A percentile compares a stretch with the other conserved stretches of the same genome.
Conservation (phyloP, 2,329 filamentous ascomycete genomes). For the Cryphonectria radicalis region DNA sequence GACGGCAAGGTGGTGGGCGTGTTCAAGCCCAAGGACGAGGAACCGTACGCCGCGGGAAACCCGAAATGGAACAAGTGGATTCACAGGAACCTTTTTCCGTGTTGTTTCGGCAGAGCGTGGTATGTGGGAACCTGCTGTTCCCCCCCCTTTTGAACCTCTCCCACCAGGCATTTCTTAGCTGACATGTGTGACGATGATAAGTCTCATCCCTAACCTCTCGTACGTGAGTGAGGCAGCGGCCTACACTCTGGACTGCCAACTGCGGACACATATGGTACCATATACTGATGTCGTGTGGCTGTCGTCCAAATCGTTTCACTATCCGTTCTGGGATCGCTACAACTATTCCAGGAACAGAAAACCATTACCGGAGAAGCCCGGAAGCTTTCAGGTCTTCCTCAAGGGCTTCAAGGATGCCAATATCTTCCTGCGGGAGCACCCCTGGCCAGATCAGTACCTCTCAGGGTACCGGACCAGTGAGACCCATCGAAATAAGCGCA, state of each 20-base stretch:
- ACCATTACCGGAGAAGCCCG: slow-evolving; percentile 83
- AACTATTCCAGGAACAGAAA: slow-evolving; percentile 88
- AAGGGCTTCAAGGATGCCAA: slow-evolving; percentile 98
- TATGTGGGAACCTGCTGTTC: slow-evolving; percentile 36
- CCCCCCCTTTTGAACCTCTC: too few relatives aligned
- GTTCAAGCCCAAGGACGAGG: slow-evolving; percentile 99
- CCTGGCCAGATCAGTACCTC: slow-evolving; percentile 91
- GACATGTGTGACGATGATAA: slow-evolving; percentile 35
- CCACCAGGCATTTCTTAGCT: slow-evolving; percentile 1
- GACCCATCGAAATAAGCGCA: slow-evolving; percentile 69
- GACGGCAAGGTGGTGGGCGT: slow-evolving; percentile 95
- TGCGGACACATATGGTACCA: slow-evolving; percentile 89
- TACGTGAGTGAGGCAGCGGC: slow-evolving; percentile 98
- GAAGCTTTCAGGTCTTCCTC: slow-evolving; percentile 96
- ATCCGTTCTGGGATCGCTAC: slow-evolving; percentile 94
- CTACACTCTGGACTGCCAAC: slow-evolving; percentile 88
- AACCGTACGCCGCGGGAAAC: slow-evolving; percentile 94
- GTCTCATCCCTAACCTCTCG: slow-evolving; percentile 92
- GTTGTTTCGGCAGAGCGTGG: slow-evolving; percentile 94
- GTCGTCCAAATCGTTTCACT: slow-evolving; percentile 96
- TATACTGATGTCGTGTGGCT: slow-evolving; percentile 95
- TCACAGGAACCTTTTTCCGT: slow-evolving; percentile 95
- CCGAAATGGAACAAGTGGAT: slow-evolving; percentile 99
- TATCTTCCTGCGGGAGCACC: slow-evolving; percentile 89
- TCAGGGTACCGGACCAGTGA: slow-evolving; percentile 71